Evolutionary conservation across 2,329 filamentous ascomycete species (phyloP).

Genomic region (Neonectria ditissima): DNA sequence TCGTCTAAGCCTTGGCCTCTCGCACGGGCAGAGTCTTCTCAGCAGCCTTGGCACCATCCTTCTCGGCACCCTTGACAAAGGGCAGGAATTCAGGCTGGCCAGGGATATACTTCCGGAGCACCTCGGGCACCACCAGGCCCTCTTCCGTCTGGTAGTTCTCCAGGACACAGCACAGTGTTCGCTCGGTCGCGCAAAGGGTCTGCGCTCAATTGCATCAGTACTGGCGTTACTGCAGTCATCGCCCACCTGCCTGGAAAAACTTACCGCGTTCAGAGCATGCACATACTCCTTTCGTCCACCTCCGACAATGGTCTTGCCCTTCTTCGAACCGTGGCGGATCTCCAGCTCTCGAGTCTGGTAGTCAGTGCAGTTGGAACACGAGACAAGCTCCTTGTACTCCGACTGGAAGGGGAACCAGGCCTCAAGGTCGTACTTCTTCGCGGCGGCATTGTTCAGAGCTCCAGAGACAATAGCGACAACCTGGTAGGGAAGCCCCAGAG

Average conservation of each 20-base stretch:
- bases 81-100: conserved; percentile 90
- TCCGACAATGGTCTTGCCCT: conserved; percentile 60
- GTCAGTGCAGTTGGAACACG: conserved; percentile 97
- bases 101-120: conserved; percentile 89
- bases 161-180: conserved; percentile 91
- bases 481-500: conserved; percentile 87
- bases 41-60: conserved; percentile 41
- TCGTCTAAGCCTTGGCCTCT: conserved; percentile 43
- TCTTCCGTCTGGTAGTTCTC: conserved; percentile 97
- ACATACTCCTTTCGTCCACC: conserved; percentile 93
- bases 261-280: conserved; percentile 83
- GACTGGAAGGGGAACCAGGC: conserved; percentile 97
- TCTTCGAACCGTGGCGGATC: conserved; percentile 91
- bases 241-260: conserved; percentile 9
- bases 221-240: not conserved
- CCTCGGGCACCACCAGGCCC: conserved; percentile 84
- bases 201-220: conserved; percentile 27
- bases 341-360: conserved; percentile 96
- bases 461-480: conserved; percentile 97
- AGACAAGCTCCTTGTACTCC: conserved; percentile 98
- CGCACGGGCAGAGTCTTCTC: conserved; percentile 44
- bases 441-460: conserved; percentile 79
- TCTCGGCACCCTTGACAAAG: conserved; percentile 80
- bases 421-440: conserved; percentile 96
- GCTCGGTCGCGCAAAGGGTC: conserved; percentile 89